These are phyloP conservation scores for Hypsizygus marmoreus DNA, from an alignment of 768 basidiomycete species.

Conservation along the genomic window DNA sequence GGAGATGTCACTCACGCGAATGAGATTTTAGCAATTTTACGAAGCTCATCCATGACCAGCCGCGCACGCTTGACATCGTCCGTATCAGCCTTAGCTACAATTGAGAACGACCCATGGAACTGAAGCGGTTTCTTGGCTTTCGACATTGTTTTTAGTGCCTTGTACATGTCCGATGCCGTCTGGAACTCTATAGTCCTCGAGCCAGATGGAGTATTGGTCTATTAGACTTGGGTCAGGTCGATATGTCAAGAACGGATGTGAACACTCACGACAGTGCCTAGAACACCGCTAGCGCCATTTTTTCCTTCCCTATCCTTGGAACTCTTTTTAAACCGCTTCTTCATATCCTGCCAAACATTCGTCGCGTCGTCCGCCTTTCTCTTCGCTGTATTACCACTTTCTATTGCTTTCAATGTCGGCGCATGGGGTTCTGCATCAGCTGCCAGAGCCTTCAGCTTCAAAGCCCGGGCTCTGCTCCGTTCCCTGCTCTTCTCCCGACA, in stretches of 20 bases:
- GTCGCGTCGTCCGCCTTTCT: slow-evolving; percentile 4
- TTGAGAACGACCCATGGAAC: slow-evolving; percentile 30
- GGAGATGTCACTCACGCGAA: slow-evolving; percentile 34
- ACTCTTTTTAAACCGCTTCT: slow-evolving; percentile 15
- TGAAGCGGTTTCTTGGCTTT: slow-evolving; percentile 11
- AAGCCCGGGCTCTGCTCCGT: not conserved
- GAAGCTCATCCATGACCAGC: slow-evolving; percentile 28
- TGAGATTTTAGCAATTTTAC: slow-evolving; percentile 27
- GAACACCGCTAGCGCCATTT: not conserved
- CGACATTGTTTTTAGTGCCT: slow-evolving; percentile 14
- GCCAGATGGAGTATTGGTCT: not conserved
- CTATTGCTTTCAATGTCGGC: not conserved
- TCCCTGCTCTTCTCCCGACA: slow-evolving; percentile 7
- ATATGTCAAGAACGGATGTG: not conserved
- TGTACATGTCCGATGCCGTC: slow-evolving; percentile 29
- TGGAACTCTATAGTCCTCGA: slow-evolving; percentile 26
- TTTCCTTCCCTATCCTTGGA: too few species aligned
- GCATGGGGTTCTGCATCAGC: not conserved
- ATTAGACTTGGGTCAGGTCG: not conserved
- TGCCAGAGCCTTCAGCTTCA: not conserved
- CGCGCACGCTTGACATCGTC: slow-evolving; percentile 23
- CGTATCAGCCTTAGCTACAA: slow-evolving; percentile 25
- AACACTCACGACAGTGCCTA: not conserved
- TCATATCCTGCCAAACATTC: slow-evolving; percentile 20
- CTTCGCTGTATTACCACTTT: slow-evolving; percentile 3